A percentile compares a stretch with the other conserved stretches of the same genome.
Evolutionary conservation across 768 basidiomycete species (phyloP).

Genomic region (Tulasnella sp.): DNA sequence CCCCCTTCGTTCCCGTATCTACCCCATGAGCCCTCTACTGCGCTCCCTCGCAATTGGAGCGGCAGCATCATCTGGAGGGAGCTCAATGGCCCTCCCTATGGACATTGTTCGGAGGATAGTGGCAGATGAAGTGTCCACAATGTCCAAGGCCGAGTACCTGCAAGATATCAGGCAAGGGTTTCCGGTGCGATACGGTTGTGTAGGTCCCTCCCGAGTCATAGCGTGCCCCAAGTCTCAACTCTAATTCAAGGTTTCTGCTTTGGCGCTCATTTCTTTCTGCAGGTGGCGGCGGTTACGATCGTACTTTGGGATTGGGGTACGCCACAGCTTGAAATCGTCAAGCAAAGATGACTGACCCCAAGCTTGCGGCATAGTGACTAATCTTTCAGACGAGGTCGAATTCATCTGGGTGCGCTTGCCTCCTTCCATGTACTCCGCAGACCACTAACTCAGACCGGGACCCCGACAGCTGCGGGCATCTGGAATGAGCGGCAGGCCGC

Average conservation of each 20-base stretch:
- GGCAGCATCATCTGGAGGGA: background rate
- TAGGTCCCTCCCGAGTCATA: background rate
- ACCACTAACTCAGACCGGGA: background rate
- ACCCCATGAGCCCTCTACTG: background rate
- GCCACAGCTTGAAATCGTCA: background rate
- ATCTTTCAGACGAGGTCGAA: background rate
- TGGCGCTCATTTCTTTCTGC: background rate
- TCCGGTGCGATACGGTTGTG: background rate
- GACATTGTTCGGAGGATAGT: background rate
- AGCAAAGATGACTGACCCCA: background rate
- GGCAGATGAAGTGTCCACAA: background rate
- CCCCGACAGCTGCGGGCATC: background rate
- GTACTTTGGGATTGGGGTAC: slow-evolving; percentile 13
- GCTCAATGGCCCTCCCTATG: background rate
- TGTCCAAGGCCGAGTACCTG: background rate
- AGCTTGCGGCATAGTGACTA: background rate
- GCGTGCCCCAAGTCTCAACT: background rate
- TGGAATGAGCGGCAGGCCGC: slow-evolving; percentile 11
- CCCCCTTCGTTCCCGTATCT: background rate
- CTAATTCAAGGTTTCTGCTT: background rate
- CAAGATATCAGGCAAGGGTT: background rate
- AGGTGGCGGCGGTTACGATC: background rate
- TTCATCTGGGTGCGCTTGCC: slow-evolving; percentile 11
- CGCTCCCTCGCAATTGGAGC: background rate
- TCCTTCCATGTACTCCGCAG: background rate